Evolutionary conservation across 164 flowering plant genomes (phyloP).

Genomic region (Tinospora cordifolia): DNA sequence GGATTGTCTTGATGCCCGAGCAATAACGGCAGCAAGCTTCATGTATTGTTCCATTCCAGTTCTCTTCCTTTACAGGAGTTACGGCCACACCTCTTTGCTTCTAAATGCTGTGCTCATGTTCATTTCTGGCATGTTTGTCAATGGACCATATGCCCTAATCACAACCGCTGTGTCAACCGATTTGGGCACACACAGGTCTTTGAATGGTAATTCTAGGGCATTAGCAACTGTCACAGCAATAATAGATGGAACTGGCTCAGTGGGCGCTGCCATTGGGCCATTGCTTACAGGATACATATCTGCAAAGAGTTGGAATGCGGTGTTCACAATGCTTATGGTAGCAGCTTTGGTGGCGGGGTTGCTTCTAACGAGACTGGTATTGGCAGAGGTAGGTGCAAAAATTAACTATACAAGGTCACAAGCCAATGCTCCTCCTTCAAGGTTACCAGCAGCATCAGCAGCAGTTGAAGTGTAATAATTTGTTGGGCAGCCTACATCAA

Average conservation of each 20-base stretch:
- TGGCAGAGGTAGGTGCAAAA: constrained; percentile 56
- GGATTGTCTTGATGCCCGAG: constrained; percentile 65
- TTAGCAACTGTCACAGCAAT: constrained; percentile 79
- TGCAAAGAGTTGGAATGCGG: constrained; percentile 53
- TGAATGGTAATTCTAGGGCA: constrained; percentile 61
- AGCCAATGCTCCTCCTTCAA: constrained; percentile 9
- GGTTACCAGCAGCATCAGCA: constrained; percentile 1
- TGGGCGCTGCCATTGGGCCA: constrained; percentile 80
- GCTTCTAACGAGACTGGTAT: constrained; percentile 49
- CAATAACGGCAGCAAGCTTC: constrained; percentile 74
- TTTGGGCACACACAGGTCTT: constrained; percentile 59
- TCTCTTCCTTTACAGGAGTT: constrained; percentile 55
- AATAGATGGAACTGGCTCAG: constrained; percentile 76
- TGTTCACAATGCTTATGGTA: constrained; percentile 68
- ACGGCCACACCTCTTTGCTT: constrained; percentile 47
- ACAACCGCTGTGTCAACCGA: constrained; percentile 84
- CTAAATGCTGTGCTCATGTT: constrained; percentile 52
- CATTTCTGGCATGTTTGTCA: constrained; percentile 63
- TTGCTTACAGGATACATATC: constrained; percentile 66
- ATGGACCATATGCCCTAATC: constrained; percentile 79
- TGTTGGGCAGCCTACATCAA: neutral
- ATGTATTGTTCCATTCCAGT: constrained; percentile 72
- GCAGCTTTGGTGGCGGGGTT: constrained; percentile 64
- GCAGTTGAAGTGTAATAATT: constrained; percentile 21
- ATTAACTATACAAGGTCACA: constrained; percentile 31